Evolutionary conservation across 2,329 filamentous ascomycete genomes (phyloP), one percentile per base, ranked within the genome.

Genomic region (Diaporthe australafricana): DNA sequence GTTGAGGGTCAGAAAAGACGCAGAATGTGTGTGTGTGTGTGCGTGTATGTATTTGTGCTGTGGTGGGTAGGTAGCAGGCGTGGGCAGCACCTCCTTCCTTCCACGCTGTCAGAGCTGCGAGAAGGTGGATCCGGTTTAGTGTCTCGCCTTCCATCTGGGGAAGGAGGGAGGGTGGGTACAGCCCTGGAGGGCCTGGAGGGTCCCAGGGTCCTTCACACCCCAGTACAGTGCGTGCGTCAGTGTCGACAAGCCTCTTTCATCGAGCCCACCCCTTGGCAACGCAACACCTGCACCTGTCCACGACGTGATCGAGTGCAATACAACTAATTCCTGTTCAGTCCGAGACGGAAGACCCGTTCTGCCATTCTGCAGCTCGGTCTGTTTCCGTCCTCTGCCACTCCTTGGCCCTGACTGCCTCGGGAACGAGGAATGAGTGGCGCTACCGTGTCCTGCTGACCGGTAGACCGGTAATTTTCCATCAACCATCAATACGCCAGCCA

Each of bases 381-480:
- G 32, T n/a, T 42, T 55, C 22, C 22, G 35, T 38, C 17, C 32
- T 55, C 35, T 30, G 56, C 25, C 56, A 30, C 25, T 40, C 6
- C 38, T 25, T 35, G 53, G 30, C 32, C 32, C 25, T 35, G n/a
- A 47, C 27, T 47, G 38, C 48, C 35, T 45, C 50, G 53, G 52
- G 45, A 56, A 45, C 22, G 25, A 40, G 17, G 12, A 40, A 17
- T 35, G 27, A 17, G 60, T 63, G 60, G 42, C 50, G 40, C 66
- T 35, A 68, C 27, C 40, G 17, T 20, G 50, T 47, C 57, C 68
- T 25, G 38, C 48, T 70, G 57, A 55, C 57, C 69, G 35, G 48
- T 70, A 55, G 57, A 55, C 57, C 69, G 35, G 48, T 70, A 55
- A 55, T 65, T 38, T 38, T 60, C 53, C 45, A 60, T 68, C n/a